phyloP scores from a whole-genome alignment of 345 rosid species.

The Eucalyptus curtisii region DNA sequence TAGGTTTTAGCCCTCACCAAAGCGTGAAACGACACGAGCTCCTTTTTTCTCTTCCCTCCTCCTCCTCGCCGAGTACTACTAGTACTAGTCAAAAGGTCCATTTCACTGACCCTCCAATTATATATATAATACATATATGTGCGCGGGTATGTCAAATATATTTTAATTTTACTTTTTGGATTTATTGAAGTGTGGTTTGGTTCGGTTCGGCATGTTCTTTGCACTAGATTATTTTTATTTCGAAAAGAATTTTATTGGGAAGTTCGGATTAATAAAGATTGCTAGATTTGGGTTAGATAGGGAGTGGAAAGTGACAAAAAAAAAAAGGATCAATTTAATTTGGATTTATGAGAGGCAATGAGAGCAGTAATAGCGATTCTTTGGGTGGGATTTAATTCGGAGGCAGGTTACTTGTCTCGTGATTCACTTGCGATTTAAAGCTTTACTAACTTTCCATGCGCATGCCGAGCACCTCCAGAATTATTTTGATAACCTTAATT shows the following conservation, averaged over 20 bases:
- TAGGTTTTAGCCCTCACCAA: background rate
- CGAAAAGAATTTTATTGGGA: background rate
- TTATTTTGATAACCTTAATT: background rate
- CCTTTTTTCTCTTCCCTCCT: background rate
- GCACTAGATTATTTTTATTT: too few relatives aligned
- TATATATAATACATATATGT: too few relatives aligned
- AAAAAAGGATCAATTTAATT: too few relatives aligned
- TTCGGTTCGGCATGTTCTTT: too few relatives aligned
- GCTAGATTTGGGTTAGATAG: background rate
- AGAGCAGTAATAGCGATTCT: accelerated
- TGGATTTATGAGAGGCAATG: too few relatives aligned
- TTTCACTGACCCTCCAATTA: background rate
- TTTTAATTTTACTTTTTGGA: too few relatives aligned
- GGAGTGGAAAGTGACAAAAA: too few relatives aligned
- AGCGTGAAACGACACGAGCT: background rate
- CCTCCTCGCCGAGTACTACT: background rate
- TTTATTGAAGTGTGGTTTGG: background rate
- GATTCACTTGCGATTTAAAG: background rate
- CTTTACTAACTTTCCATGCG: background rate
- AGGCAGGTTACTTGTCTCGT: accelerated
- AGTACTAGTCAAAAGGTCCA: background rate
- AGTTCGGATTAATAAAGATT: too few relatives aligned
- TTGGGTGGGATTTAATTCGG: background rate
- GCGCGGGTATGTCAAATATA: too few relatives aligned
- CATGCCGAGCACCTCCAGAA: accelerated